phyloP scores from a whole-genome alignment of 495 filamentous ascomycete species.

The Neurospora sp. region DNA sequence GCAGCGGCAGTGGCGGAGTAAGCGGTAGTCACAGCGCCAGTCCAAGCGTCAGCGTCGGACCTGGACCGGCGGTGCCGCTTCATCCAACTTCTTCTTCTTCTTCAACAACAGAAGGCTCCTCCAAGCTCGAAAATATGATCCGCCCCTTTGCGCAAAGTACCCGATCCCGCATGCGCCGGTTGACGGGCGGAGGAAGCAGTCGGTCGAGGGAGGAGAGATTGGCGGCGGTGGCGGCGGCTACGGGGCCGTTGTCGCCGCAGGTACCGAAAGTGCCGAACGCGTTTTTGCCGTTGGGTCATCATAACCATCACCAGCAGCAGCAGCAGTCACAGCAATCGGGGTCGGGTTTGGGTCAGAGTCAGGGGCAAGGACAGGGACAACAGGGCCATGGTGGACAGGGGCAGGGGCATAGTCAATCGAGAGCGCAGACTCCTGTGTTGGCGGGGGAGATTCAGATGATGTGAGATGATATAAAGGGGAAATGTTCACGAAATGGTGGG shows the following conservation, averaged over 20 bases:
- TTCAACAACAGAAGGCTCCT: constrained; percentile 22
- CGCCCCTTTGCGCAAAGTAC: constrained; percentile 42
- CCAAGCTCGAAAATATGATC: constrained; percentile 61
- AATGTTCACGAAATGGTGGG: background rate
- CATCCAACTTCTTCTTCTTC: too few relatives aligned
- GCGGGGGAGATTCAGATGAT: background rate
- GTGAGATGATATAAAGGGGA: background rate
- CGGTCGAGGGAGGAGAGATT: constrained; percentile 50
- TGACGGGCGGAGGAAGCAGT: constrained; percentile 42
- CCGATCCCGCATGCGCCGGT: constrained; percentile 52
- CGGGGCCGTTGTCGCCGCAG: constrained; percentile 5
- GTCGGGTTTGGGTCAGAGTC: background rate
- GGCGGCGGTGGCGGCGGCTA: background rate
- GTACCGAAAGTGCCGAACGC: constrained; percentile 15
- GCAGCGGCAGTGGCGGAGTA: constrained; percentile 24
- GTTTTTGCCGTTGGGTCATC: constrained; percentile 11
- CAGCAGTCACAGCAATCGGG: background rate
- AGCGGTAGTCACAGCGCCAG: constrained; percentile 12
- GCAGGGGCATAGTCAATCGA: background rate
- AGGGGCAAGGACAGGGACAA: background rate
- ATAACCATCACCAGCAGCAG: background rate
- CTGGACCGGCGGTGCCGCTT: background rate
- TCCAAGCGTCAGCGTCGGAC: background rate
- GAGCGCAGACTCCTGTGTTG: background rate
- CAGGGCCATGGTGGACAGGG: background rate